phyloP scores from a whole-genome alignment of 352 stramenopile species.

The Globisporangium uncinulatum region DNA sequence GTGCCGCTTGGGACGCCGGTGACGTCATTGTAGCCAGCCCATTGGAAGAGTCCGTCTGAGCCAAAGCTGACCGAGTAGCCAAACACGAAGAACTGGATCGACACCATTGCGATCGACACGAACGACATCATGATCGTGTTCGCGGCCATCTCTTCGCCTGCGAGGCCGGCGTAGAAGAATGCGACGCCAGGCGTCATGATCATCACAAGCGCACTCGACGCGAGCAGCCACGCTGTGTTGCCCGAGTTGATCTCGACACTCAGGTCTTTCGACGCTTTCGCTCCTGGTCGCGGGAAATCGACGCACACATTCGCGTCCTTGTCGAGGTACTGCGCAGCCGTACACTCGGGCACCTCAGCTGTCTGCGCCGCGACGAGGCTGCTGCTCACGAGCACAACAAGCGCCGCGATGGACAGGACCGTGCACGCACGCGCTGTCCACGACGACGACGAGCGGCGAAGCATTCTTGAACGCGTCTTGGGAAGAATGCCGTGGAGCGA shows the following conservation, averaged over 20 bases:
- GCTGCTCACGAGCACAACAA: constrained; percentile 11
- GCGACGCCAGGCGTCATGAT: constrained; percentile 66
- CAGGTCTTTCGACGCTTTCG: constrained; percentile 28
- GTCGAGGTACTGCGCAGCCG: constrained; percentile 34
- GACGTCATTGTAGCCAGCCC: constrained; percentile 53
- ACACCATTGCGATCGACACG: constrained; percentile 67
- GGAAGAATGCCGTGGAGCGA: not conserved
- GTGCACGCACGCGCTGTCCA: constrained; percentile 8
- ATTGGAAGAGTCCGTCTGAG: constrained; percentile 51
- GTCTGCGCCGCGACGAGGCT: constrained; percentile 6
- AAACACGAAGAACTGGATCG: constrained; percentile 74
- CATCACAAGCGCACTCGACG: constrained; percentile 47
- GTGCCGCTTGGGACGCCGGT: constrained; percentile 31
- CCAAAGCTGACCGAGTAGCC: constrained; percentile 70
- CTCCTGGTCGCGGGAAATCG: constrained; percentile 25
- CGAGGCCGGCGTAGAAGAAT: constrained; percentile 80
- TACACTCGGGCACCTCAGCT: constrained; percentile 3
- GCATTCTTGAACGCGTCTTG: not conserved
- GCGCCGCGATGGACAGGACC: constrained; percentile 10
- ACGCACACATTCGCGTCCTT: constrained; percentile 25
- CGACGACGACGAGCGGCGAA: constrained; percentile 4
- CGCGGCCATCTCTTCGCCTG: constrained; percentile 62
- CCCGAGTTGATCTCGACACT: constrained; percentile 32
- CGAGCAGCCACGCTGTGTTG: constrained; percentile 65
- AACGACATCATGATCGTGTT: constrained; percentile 84